These are phyloP conservation scores for Vigna reflexopilosa DNA, from an alignment of 306 rosid genomes.

Conservation along the genomic window DNA sequence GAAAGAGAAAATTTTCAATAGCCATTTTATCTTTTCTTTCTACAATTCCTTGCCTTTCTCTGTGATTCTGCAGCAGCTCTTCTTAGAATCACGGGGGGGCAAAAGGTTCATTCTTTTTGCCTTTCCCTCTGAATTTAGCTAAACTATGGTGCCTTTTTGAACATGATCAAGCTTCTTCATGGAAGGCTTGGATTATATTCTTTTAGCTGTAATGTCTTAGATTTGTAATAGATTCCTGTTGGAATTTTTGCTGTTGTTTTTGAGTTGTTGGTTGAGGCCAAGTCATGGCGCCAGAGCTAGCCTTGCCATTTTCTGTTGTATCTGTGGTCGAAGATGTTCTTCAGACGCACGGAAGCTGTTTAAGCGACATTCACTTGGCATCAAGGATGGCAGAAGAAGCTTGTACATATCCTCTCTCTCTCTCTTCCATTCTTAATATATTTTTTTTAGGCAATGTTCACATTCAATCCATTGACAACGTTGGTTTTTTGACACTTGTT, in stretches of 20 bases:
- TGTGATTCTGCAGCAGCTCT: conserved; percentile 32
- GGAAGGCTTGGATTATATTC: conserved; percentile 13
- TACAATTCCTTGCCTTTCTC: conserved; percentile 37
- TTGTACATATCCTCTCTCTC: conserved; percentile 48
- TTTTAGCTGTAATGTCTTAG: conserved; percentile 39
- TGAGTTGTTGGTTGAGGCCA: conserved; percentile 17
- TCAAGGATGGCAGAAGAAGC: conserved; percentile 79
- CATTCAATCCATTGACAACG: neutral
- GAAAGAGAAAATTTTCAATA: conserved; percentile 41
- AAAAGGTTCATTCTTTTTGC: conserved; percentile 45
- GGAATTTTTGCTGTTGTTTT: neutral
- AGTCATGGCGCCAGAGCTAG: conserved; percentile 67
- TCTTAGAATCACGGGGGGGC: conserved; percentile 43
- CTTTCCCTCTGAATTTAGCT: conserved; percentile 30
- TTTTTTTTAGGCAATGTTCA: neutral
- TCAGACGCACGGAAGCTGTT: conserved; percentile 61
- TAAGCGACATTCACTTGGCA: conserved; percentile 55
- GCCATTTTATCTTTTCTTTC: conserved; percentile 41
- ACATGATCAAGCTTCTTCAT: conserved; percentile 27
- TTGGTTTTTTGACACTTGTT: neutral
- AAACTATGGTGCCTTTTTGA: neutral
- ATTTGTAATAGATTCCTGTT: conserved; percentile 32
- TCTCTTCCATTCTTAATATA: neutral
- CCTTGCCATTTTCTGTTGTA: conserved; percentile 62
- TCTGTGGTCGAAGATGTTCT: conserved; percentile 81